phyloP scores from a whole-genome alignment of 768 basidiomycete species.

The Cubamyces sp. region DNA sequence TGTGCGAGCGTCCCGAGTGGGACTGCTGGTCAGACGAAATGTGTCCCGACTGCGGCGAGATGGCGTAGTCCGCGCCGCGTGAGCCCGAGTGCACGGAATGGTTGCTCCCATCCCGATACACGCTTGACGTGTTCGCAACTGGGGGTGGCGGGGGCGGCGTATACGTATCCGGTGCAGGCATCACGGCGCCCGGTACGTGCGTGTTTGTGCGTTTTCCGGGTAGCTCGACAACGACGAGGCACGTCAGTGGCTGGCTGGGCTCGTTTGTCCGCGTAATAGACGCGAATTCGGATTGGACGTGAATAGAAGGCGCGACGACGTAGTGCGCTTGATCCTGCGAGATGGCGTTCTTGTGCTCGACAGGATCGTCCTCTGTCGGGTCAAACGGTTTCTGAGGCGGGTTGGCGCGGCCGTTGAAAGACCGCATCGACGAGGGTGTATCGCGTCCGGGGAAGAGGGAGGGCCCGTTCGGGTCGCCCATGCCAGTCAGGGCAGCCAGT shows the following conservation, averaged over 20 bases:
- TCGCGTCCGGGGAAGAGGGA: slow-evolving; percentile 74
- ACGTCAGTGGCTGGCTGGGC: slow-evolving; percentile 84
- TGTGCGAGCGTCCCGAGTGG: slow-evolving; percentile 20
- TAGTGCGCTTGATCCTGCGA: slow-evolving; percentile 54
- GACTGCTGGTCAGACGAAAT: slow-evolving; percentile 22
- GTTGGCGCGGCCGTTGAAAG: slow-evolving; percentile 33
- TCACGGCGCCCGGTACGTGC: slow-evolving; percentile 35
- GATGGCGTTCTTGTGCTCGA: slow-evolving; percentile 31
- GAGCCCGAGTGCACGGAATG: slow-evolving; percentile 26
- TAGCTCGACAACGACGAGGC: slow-evolving; percentile 91
- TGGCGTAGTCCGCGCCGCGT: slow-evolving; percentile 16
- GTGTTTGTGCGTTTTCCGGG: slow-evolving; percentile 66
- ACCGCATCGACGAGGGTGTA: slow-evolving; percentile 46
- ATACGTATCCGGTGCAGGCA: slow-evolving; percentile 26
- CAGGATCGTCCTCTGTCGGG: slow-evolving; percentile 83
- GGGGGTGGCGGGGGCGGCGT: neutral
- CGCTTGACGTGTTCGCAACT: slow-evolving; percentile 3
- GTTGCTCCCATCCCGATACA: slow-evolving; percentile 22
- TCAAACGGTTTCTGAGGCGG: slow-evolving; percentile 53
- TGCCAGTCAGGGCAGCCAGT: slow-evolving; percentile 91
- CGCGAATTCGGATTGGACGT: slow-evolving; percentile 90
- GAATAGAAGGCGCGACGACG: slow-evolving; percentile 90
- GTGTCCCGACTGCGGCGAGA: slow-evolving; percentile 15
- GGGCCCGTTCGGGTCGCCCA: slow-evolving; percentile 64
- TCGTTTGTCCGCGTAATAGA: slow-evolving; percentile 73